phyloP scores from a whole-genome alignment of 208 protist genomes.

The Trichomonas tenax region DNA sequence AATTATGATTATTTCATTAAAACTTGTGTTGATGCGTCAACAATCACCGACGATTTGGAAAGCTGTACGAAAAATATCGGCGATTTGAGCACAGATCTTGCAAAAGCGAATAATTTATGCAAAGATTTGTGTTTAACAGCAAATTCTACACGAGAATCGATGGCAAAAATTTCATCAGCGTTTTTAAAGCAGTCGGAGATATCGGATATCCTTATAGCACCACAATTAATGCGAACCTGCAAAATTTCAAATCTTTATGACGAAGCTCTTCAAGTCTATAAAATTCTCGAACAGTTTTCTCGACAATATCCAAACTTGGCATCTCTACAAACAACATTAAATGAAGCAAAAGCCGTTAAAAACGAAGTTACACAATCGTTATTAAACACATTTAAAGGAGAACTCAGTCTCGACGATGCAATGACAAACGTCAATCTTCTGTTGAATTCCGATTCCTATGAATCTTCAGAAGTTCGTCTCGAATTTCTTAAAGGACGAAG shows the following conservation, averaged over 20 bases:
- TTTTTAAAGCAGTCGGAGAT: not conserved
- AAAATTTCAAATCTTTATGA: not conserved
- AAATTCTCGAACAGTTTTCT: not conserved
- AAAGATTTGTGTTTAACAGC: not conserved
- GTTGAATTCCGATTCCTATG: no score
- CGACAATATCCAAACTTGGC: not conserved
- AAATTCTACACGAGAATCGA: not conserved
- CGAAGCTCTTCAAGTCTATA: constrained; percentile 10
- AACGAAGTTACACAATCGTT: not conserved
- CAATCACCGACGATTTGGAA: constrained; percentile 10
- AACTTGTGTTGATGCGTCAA: not conserved
- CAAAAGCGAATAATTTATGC: not conserved
- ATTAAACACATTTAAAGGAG: not conserved
- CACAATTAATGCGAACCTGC: not conserved
- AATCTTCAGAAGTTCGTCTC: not conserved
- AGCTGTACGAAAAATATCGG: not conserved
- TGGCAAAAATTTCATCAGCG: not conserved
- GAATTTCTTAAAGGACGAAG: not conserved
- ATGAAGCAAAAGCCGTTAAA: not conserved
- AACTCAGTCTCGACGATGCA: not conserved
- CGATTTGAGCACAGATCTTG: not conserved
- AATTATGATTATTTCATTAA: constrained; percentile 22
- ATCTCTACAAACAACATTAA: not conserved
- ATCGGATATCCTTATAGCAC: not conserved
- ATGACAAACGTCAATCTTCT: not conserved